phyloP scores from a whole-genome alignment of 805 yeast species.

The Candida berthetii region DNA sequence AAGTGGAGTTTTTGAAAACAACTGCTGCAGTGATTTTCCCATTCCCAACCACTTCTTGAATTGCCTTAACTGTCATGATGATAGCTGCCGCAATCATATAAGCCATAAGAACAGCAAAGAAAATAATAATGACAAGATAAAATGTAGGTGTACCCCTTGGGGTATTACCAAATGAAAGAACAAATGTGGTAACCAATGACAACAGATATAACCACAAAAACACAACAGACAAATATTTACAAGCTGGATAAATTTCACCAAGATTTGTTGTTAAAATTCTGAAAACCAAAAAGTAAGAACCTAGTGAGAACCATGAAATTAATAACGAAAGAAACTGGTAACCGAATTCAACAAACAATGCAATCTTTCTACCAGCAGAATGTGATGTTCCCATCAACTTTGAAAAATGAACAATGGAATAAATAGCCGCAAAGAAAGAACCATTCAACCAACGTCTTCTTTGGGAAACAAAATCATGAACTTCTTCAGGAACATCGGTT shows the following conservation, averaged over 20 bases:
- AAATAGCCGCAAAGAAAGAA: conserved; percentile 90
- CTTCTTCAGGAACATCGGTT: conserved; percentile 89
- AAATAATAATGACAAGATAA: conserved; percentile 64
- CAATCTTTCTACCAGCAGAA: conserved; percentile 55
- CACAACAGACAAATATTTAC: conserved; percentile 69
- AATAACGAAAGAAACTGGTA: conserved; percentile 71
- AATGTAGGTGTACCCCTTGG: conserved; percentile 85
- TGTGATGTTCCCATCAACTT: conserved; percentile 80
- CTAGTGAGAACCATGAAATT: conserved; percentile 90
- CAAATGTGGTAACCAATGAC: conserved; percentile 78
- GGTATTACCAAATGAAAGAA: conserved; percentile 87
- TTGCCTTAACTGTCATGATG: conserved; percentile 69
- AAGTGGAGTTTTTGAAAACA: conserved; percentile 60
- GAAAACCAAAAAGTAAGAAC: conserved; percentile 86
- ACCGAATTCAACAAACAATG: conserved; percentile 70
- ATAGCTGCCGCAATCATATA: conserved; percentile 88
- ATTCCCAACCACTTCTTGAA: conserved; percentile 37
- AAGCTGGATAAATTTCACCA: conserved; percentile 66
- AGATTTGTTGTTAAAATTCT: conserved; percentile 78
- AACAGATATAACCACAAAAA: conserved; percentile 83
- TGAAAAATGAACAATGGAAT: conserved; percentile 73
- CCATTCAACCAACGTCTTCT: conserved; percentile 97
- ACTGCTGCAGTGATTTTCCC: conserved; percentile 30
- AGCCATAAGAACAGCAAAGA: conserved; percentile 85
- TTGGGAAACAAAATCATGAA: conserved; percentile 84